Evolutionary conservation across 345 rosid genomes (phyloP).

Genomic region (Boechera divaricarpa): DNA sequence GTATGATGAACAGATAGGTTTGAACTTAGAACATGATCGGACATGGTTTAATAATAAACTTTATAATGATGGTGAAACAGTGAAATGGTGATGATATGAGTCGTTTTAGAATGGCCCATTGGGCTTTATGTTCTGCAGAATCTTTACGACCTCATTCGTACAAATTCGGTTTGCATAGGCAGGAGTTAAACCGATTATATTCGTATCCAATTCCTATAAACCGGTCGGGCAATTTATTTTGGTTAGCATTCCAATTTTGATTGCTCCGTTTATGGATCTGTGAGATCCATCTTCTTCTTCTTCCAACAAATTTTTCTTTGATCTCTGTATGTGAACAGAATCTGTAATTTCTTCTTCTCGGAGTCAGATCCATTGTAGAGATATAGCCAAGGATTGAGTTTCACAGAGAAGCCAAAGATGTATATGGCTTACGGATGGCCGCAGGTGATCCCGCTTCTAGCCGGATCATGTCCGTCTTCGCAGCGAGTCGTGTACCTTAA

Average conservation of each 20-base stretch:
- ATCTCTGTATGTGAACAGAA: slow-evolving; percentile 30
- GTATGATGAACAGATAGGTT: too few relatives aligned
- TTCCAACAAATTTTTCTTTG: slow-evolving; percentile 30
- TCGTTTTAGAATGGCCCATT: not conserved
- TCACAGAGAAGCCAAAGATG: slow-evolving; percentile 55
- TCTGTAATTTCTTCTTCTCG: slow-evolving; percentile 21
- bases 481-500: slow-evolving; percentile 76
- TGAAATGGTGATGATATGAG: not conserved
- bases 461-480: slow-evolving; percentile 70
- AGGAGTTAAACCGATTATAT: not conserved
- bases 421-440: slow-evolving; percentile 99
- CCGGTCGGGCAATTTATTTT: slow-evolving; percentile 29
- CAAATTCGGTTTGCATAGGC: not conserved
- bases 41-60: not conserved
- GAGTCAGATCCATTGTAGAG: slow-evolving; percentile 45
- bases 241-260: slow-evolving; percentile 8
- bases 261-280: slow-evolving; percentile 47
- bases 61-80: not conserved
- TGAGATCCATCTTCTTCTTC: slow-evolving; percentile 40
- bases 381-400: not conserved
- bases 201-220: not conserved
- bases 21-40: not conserved
- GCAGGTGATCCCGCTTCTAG: slow-evolving; percentile 86
- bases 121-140: not conserved
- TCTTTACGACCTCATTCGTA: not conserved